These are phyloP conservation scores for Trichophaea hybrida DNA, from an alignment of 2,329 filamentous ascomycete genomes.

Conservation along the genomic window DNA sequence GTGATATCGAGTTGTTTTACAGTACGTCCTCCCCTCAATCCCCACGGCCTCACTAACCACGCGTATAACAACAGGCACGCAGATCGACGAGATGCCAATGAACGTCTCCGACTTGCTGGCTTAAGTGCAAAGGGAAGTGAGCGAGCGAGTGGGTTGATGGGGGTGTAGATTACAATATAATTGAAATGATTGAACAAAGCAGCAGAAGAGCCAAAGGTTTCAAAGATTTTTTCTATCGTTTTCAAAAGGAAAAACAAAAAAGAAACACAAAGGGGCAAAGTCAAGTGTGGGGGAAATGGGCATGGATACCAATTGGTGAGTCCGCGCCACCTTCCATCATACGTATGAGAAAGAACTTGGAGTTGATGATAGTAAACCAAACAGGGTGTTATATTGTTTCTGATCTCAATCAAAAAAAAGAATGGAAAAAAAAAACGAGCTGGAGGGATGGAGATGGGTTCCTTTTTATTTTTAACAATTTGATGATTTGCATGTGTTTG, in stretches of 20 bases:
- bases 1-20: constrained; percentile 72
- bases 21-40: constrained; percentile 8
- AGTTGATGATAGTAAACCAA: not conserved
- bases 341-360: not conserved
- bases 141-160: no score
- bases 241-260: not conserved
- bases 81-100: constrained; percentile 99
- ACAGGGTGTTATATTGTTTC: not conserved
- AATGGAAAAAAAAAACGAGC: not conserved
- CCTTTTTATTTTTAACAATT: not conserved
- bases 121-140: constrained; percentile 3
- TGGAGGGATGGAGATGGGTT: not conserved
- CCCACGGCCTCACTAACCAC: constrained; percentile 11
- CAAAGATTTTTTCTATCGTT: not conserved
- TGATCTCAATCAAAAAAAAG: not conserved
- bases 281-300: constrained; percentile 24
- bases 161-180: not conserved
- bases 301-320: constrained; percentile 22
- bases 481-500: not conserved
- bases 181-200: not conserved
- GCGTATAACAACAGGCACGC: constrained; percentile 65
- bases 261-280: constrained; percentile 6
- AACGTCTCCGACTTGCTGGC: constrained; percentile 50
- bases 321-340: not conserved
- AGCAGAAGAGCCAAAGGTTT: not conserved